Evolutionary conservation across 1,284 basidiomycete species (phyloP).

Genomic region (Boletellus deceptivus): DNA sequence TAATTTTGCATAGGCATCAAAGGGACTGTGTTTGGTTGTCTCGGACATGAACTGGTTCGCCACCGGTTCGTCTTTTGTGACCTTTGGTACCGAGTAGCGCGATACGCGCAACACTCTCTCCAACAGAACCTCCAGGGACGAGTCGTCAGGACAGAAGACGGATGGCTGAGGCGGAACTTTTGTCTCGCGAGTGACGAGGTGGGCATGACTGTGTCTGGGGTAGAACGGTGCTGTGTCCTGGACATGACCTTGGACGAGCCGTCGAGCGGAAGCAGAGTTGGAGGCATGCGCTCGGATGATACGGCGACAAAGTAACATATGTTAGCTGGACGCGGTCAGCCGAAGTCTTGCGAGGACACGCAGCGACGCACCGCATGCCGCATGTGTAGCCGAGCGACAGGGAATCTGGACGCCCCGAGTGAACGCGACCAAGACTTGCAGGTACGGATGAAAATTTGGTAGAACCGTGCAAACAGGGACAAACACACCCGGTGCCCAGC

Average conservation of each 20-base stretch:
- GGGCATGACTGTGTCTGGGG: conserved; percentile 26
- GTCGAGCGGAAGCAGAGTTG: conserved; percentile 24
- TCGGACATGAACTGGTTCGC: conserved; percentile 10
- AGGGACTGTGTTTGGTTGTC: conserved; percentile 22
- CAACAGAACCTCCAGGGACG: conserved; percentile 16
- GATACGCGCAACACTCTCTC: conserved; percentile 30
- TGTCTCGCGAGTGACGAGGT: conserved; percentile 16
- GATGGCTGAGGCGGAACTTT: conserved; percentile 6
- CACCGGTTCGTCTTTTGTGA: conserved; percentile 10
- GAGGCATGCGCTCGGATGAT: conserved; percentile 39
- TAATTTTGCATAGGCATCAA: conserved; percentile 29
- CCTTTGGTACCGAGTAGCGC: conserved; percentile 27
- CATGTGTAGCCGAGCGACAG: conserved; percentile 30
- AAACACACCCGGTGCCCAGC: conserved; percentile 17
- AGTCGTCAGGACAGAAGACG: not conserved
- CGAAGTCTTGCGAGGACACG: not conserved
- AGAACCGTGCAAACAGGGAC: conserved; percentile 24
- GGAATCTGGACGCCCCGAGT: conserved; percentile 25
- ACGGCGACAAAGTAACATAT: conserved; percentile 59
- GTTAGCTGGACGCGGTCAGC: conserved; percentile 42
- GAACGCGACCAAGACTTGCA: conserved; percentile 24
- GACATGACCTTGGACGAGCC: conserved; percentile 22
- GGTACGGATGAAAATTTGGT: conserved; percentile 31
- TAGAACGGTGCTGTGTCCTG: conserved; percentile 24
- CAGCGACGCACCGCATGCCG: conserved; percentile 51